Evolutionary conservation across 78 protist genomes (phyloP).

Genomic region (Paulinella micropora): DNA sequence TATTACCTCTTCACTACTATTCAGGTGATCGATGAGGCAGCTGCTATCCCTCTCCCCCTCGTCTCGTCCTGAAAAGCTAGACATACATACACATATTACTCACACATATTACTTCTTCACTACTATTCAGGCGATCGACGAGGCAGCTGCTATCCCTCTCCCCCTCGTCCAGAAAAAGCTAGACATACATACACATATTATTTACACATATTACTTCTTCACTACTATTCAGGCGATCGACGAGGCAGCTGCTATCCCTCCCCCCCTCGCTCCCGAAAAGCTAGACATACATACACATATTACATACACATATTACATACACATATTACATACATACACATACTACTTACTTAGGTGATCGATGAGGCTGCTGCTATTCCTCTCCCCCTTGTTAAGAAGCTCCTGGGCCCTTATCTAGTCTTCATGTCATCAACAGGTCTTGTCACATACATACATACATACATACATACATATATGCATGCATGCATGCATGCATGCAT

Average conservation of each 20-base stretch:
- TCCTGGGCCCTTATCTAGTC: slow-evolving; percentile 60
- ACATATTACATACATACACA: neutral
- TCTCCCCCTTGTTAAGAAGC: slow-evolving; percentile 67
- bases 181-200: neutral
- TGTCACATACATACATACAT: no score
- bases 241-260: slow-evolving; percentile 98
- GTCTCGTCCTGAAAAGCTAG: no score
- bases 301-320: neutral
- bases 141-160: slow-evolving; percentile 98
- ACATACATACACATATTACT: no score
- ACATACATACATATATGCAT: slow-evolving; percentile 32
- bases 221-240: slow-evolving; percentile 92
- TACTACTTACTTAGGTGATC: slow-evolving; percentile 55
- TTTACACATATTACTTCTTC: neutral
- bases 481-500: neutral
- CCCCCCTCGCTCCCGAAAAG: slow-evolving; percentile 66
- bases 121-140: slow-evolving; percentile 96
- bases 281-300: neutral
- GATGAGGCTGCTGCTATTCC: slow-evolving; percentile 99
- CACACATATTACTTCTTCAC: no score
- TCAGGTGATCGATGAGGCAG: slow-evolving; percentile 99
- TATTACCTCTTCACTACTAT: no score
- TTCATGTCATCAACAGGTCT: slow-evolving; percentile 81
- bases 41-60: slow-evolving; percentile 95
- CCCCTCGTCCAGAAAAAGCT: slow-evolving; percentile 65